These are phyloP conservation scores for Leccinum colubrinum DNA, from an alignment of 1,284 basidiomycete genomes.

Conservation along the genomic window DNA sequence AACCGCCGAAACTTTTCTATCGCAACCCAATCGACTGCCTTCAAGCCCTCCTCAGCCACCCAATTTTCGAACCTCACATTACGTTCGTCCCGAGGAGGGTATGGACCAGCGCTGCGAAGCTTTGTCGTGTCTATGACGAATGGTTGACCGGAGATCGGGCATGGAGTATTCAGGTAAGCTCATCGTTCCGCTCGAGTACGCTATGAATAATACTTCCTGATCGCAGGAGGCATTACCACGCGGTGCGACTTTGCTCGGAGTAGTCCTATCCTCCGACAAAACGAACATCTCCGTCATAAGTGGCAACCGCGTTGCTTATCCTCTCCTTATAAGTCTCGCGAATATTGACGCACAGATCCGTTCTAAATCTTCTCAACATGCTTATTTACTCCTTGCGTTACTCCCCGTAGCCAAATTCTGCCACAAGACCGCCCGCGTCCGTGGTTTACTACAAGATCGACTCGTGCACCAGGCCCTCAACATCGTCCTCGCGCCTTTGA, in stretches of 20 bases:
- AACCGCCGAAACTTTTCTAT: not conserved
- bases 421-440: not conserved
- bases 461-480: not conserved
- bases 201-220: not conserved
- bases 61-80: not conserved
- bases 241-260: not conserved
- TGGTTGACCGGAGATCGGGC: not conserved
- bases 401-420: not conserved
- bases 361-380: not conserved
- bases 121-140: not conserved
- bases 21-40: not conserved
- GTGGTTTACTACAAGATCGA: not conserved
- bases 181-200: not conserved
- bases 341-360: not conserved
- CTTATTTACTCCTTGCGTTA: not conserved
- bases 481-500: not conserved
- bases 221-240: not conserved
- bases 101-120: not conserved
- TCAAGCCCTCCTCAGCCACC: not conserved
- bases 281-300: no score
- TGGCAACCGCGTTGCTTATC: no score
- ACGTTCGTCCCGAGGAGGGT: conserved; percentile 4
- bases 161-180: not conserved
- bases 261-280: not conserved
- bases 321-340: not conserved